A percentile compares a stretch with the other conserved stretches of the same genome.
Evolutionary conservation across 2,329 filamentous ascomycete genomes (phyloP).

Genomic region (Pezicula neosporulosa): DNA sequence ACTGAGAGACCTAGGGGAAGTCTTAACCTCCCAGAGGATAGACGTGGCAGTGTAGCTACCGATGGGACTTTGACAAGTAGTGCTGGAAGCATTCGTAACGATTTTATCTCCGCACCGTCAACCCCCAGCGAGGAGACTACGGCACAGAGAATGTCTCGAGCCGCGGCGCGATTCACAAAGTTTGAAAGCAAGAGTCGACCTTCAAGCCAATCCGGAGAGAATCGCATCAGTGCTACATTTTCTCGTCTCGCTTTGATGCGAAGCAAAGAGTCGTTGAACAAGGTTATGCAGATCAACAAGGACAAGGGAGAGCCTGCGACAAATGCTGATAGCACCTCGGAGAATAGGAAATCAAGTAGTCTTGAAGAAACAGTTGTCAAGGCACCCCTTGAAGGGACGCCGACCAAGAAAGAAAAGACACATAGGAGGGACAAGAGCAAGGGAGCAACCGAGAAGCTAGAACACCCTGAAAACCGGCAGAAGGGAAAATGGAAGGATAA

Average conservation of each 20-base stretch:
- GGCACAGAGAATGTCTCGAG: slow-evolving; percentile 51
- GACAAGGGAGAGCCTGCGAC: slow-evolving; percentile 2
- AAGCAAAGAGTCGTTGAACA: slow-evolving; percentile 26
- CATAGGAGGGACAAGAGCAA: slow-evolving; percentile 23
- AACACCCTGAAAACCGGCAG: slow-evolving; percentile 18
- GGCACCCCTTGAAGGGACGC: not conserved
- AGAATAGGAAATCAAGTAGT: slow-evolving; percentile 7
- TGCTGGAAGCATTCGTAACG: slow-evolving; percentile 35
- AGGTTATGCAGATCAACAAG: slow-evolving; percentile 9
- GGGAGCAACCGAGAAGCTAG: slow-evolving; percentile 14
- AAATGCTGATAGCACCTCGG: not conserved
- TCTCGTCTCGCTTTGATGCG: slow-evolving; percentile 34
- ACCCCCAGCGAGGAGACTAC: slow-evolving; percentile 52
- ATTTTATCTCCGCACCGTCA: slow-evolving; percentile 34
- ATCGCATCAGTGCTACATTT: slow-evolving; percentile 54
- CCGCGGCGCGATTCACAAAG: slow-evolving; percentile 51
- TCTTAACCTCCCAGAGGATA: slow-evolving; percentile 42
- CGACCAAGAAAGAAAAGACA: slow-evolving; percentile 17
- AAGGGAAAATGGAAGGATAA: slow-evolving; percentile 24
- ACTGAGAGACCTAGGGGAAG: slow-evolving; percentile 44
- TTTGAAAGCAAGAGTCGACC: slow-evolving; percentile 49
- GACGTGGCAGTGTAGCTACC: slow-evolving; percentile 47
- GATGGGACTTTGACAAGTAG: slow-evolving; percentile 36
- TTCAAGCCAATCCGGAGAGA: slow-evolving; percentile 55
- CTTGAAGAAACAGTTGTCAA: slow-evolving; percentile 10